Evolutionary conservation across 768 basidiomycete genomes (phyloP).

Genomic region (Kondoa malvinella): DNA sequence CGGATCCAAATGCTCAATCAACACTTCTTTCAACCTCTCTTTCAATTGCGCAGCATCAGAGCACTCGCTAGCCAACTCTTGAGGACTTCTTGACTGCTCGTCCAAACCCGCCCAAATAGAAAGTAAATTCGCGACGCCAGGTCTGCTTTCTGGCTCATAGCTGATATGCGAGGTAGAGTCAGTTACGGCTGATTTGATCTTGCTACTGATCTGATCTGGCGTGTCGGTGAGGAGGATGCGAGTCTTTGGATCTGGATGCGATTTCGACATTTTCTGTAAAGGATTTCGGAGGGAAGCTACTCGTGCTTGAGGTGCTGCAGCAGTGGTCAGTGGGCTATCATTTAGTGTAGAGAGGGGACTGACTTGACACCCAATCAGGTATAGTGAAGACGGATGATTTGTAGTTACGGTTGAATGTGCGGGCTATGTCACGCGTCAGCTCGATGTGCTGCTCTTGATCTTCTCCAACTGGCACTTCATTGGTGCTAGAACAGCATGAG

Average conservation of each 20-base stretch:
- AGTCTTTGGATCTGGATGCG: slow-evolving; percentile 55
- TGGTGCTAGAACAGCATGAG: slow-evolving; percentile 36
- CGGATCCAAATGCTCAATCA: slow-evolving; percentile 47
- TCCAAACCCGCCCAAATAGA: slow-evolving; percentile 62
- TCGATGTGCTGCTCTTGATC: slow-evolving; percentile 92
- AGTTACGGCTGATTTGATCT: slow-evolving; percentile 66
- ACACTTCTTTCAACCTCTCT: slow-evolving; percentile 51
- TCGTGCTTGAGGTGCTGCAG: slow-evolving; percentile 56
- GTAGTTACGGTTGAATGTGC: slow-evolving; percentile 50
- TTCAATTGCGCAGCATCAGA: slow-evolving; percentile 56
- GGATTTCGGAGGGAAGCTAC: slow-evolving; percentile 76
- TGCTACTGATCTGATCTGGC: slow-evolving; percentile 43
- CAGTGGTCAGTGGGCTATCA: background rate
- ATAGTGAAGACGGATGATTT: slow-evolving; percentile 47
- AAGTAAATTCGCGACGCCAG: slow-evolving; percentile 67
- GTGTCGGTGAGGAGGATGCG: slow-evolving; percentile 75
- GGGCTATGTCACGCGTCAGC: slow-evolving; percentile 64
- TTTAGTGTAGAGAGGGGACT: slow-evolving; percentile 28
- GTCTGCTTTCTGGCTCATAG: slow-evolving; percentile 61
- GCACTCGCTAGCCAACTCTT: slow-evolving; percentile 27
- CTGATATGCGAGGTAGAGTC: slow-evolving; percentile 60
- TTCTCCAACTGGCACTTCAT: slow-evolving; percentile 88
- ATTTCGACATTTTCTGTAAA: slow-evolving; percentile 86
- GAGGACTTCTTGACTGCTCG: slow-evolving; percentile 34
- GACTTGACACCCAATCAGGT: slow-evolving; percentile 58